A percentile compares a stretch with the other conserved stretches of the same genome.
Conservation (phyloP, 192 early-diverging fungal species). For the Gamsiella multidivaricata region DNA sequence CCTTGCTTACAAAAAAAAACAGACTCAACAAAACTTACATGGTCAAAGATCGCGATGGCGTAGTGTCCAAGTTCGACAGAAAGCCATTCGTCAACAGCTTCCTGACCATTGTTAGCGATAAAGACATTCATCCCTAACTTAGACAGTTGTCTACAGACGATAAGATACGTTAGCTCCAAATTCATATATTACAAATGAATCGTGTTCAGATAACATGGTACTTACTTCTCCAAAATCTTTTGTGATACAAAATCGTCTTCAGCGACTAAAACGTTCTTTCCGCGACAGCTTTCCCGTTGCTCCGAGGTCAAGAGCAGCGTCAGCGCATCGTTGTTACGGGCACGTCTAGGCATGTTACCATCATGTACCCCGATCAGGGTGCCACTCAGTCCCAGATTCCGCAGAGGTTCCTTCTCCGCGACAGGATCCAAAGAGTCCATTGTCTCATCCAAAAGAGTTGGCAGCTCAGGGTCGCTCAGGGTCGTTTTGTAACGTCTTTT, state of each 20-base stretch:
- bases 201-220: not conserved
- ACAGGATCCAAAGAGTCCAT: not conserved
- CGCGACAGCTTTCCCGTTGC: constrained; percentile 29
- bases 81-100: constrained; percentile 38
- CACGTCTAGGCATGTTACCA: constrained; percentile 26
- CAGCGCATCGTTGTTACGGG: constrained; percentile 43
- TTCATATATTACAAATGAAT: not conserved
- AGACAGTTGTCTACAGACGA: constrained; percentile 38
- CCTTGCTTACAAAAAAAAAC: not conserved
- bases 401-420: not conserved
- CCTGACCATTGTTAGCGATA: constrained; percentile 51
- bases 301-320: constrained; percentile 24
- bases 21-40: constrained; percentile 25
- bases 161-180: too few species aligned
- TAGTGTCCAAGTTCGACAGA: constrained; percentile 33
- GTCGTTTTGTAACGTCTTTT: constrained; percentile 4
- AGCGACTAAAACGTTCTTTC: constrained; percentile 47
- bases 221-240: constrained; percentile 51
- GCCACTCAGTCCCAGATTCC: constrained; percentile 17
- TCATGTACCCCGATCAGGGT: not conserved
- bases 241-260: constrained; percentile 52
- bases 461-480: not conserved
- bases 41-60: constrained; percentile 51
- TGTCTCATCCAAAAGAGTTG: not conserved
- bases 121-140: constrained; percentile 51